Evolutionary conservation across 441 rosid genomes (phyloP).

Genomic region (Syzygium malaccense): DNA sequence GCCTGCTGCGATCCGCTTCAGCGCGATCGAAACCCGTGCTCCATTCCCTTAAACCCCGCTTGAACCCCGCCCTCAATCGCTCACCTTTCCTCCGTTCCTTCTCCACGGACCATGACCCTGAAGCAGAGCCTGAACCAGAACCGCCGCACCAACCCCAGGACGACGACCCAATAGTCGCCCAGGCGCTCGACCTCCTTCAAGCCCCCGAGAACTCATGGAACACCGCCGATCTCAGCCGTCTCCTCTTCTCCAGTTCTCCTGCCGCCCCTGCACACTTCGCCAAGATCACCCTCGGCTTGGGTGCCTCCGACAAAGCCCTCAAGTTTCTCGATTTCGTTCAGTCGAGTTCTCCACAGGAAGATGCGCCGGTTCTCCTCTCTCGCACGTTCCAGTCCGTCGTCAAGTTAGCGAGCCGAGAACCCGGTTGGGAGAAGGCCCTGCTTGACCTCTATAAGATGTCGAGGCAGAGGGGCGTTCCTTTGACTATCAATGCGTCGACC

Average conservation of each 20-base stretch:
- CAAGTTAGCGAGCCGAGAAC: conserved; percentile 42
- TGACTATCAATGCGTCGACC: conserved; percentile 30
- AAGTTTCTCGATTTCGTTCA: conserved; percentile 41
- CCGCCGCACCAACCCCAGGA: not conserved
- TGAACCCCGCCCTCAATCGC: not conserved
- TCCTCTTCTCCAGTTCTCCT: conserved; percentile 26
- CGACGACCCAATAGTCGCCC: conserved; percentile 4
- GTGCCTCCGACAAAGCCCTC: conserved; percentile 42
- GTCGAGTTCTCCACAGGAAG: conserved; percentile 17
- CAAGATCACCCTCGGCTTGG: conserved; percentile 43
- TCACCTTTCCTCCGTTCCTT: not conserved
- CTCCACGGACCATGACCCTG: not conserved
- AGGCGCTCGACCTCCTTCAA: conserved; percentile 30
- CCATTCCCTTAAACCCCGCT: not conserved
- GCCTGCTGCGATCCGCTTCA: not conserved
- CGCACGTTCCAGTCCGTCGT: conserved; percentile 41
- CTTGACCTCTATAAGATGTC: conserved; percentile 36
- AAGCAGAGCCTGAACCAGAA: not conserved
- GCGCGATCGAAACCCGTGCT: not conserved
- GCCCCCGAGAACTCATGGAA: conserved; percentile 46
- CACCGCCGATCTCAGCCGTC: conserved; percentile 24
- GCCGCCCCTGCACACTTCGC: conserved; percentile 27
- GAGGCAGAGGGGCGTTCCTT: conserved; percentile 40
- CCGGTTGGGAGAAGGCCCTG: conserved; percentile 17
- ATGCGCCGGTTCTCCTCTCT: conserved; percentile 25